Percentiles rank a stretch among this genome's conserved stretches.
phyloP scores from a whole-genome alignment of 1,139 yeast genomes.

The Pichia sp. region DNA sequence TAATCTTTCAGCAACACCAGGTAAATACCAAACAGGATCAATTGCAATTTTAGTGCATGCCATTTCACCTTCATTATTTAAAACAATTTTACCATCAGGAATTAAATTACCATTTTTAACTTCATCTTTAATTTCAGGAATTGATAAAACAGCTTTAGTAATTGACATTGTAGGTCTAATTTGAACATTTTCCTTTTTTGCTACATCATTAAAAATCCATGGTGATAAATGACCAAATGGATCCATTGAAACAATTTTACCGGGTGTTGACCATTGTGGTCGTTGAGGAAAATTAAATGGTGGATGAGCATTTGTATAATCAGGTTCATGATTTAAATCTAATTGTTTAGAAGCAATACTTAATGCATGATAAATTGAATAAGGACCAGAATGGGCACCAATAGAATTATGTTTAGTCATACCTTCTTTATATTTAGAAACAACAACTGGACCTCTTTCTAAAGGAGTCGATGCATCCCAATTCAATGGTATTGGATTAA shows the following conservation, averaged over 20 bases:
- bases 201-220: constrained; percentile 41
- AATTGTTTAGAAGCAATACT: constrained; percentile 53
- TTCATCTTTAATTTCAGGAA: constrained; percentile 49
- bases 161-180: constrained; percentile 56
- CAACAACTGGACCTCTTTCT: constrained; percentile 52
- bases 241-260: constrained; percentile 55
- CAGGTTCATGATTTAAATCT: constrained; percentile 45
- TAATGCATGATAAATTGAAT: constrained; percentile 53
- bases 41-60: constrained; percentile 56
- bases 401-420: constrained; percentile 42
- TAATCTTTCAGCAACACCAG: constrained; percentile 57
- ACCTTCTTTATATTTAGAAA: constrained; percentile 46
- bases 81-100: constrained; percentile 52
- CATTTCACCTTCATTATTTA: constrained; percentile 51
- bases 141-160: constrained; percentile 55
- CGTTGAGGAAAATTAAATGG: constrained; percentile 47
- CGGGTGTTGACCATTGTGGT: constrained; percentile 46
- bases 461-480: constrained; percentile 47
- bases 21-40: constrained; percentile 62
- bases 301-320: constrained; percentile 57
- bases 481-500: constrained; percentile 40
- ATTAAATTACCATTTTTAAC: constrained; percentile 43
- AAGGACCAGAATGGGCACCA: constrained; percentile 59
- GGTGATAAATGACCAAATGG: constrained; percentile 60
- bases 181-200: constrained; percentile 41